These are phyloP conservation scores for Taiozyma sp. DNA, from an alignment of 1,139 yeast species.

Conservation along the genomic window DNA sequence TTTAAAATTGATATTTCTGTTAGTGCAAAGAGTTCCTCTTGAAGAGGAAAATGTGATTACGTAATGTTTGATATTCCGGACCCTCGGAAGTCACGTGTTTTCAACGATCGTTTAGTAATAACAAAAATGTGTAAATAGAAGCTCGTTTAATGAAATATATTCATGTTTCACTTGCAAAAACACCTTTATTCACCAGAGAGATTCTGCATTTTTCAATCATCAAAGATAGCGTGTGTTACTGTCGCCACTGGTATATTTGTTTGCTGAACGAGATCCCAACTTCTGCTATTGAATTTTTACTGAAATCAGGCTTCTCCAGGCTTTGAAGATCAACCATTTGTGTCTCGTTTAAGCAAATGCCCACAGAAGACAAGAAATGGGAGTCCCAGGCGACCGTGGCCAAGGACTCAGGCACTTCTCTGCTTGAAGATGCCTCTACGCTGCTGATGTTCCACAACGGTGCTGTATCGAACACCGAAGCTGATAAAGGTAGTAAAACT, in stretches of 20 bases:
- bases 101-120: not conserved
- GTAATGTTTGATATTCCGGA: not conserved
- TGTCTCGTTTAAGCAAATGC: not conserved
- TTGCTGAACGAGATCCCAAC: not conserved
- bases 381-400: not conserved
- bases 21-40: too few relatives aligned
- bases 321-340: not conserved
- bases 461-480: conserved; percentile 32
- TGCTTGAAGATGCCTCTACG: conserved; percentile 62
- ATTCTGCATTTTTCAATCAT: not conserved
- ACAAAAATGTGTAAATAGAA: not conserved
- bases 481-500: conserved; percentile 6
- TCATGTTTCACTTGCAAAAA: not conserved
- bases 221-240: not conserved
- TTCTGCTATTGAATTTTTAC: not conserved
- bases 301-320: not conserved
- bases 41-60: too few relatives aligned
- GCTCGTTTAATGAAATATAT: not conserved
- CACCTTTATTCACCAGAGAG: not conserved
- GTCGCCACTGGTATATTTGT: not conserved
- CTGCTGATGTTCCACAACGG: conserved; percentile 59
- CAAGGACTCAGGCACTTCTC: conserved; percentile 14
- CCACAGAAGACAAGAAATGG: not conserved
- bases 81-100: not conserved
- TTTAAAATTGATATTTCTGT: not conserved